phyloP scores from a whole-genome alignment of 192 early-diverging fungal genomes.

The Thoreauomyces humboldtii region DNA sequence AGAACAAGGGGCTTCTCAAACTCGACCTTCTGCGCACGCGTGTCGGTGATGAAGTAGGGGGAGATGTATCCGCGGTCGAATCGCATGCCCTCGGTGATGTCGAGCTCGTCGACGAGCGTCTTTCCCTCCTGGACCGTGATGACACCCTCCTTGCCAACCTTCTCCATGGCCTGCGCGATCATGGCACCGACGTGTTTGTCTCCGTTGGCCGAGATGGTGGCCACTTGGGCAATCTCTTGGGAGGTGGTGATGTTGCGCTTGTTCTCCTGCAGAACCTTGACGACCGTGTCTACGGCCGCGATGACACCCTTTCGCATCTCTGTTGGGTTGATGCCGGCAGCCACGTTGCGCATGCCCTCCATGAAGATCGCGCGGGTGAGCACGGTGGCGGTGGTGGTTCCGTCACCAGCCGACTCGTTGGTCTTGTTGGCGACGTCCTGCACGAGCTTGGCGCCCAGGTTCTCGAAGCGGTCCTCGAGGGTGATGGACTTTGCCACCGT shows the following conservation, averaged over 20 bases:
- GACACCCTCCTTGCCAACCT: constrained; percentile 99
- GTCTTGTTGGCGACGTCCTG: constrained; percentile 99
- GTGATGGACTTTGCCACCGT: constrained; percentile 97
- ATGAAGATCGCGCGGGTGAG: constrained; percentile 97
- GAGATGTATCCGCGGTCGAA: constrained; percentile 99
- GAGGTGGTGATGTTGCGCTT: constrained; percentile 89
- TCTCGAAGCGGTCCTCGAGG: constrained; percentile 98
- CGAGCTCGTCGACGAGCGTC: constrained; percentile 98
- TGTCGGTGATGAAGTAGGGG: constrained; percentile 99
- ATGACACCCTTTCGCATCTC: constrained; percentile 92
- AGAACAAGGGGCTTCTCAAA: constrained; percentile 99
- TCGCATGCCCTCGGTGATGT: constrained; percentile 98
- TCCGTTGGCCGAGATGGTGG: constrained; percentile 99
- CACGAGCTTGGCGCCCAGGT: constrained; percentile 95
- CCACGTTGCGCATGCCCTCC: constrained; percentile 99
- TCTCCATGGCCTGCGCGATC: constrained; percentile 99
- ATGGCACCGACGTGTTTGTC: constrained; percentile 93
- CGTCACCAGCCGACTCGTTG: constrained; percentile 99
- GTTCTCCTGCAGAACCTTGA: constrained; percentile 90
- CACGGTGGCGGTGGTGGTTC: constrained; percentile 98
- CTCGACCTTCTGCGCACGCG: constrained; percentile 97
- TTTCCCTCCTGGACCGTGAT: constrained; percentile 99
- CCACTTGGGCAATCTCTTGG: constrained; percentile 97
- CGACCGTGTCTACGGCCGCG: constrained; percentile 88
- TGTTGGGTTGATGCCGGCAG: constrained; percentile 99